Percentiles rank a stretch among this genome's conserved stretches.
These are phyloP conservation scores for Candida boidinii DNA, from an alignment of 805 yeast genomes.

Conservation along the genomic window DNA sequence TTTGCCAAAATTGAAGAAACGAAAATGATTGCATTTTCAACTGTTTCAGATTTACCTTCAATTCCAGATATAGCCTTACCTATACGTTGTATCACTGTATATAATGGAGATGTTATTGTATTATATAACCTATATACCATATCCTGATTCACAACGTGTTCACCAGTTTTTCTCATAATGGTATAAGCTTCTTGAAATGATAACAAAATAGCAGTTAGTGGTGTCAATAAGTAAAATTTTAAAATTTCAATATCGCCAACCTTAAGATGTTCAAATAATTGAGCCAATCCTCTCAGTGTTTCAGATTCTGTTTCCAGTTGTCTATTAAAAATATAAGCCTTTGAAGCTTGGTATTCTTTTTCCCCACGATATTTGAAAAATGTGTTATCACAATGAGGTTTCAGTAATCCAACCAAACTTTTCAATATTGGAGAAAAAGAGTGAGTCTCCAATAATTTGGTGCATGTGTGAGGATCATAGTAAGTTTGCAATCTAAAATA, in stretches of 20 bases:
- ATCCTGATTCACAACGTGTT: slow-evolving; percentile 56
- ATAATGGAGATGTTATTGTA: slow-evolving; percentile 22
- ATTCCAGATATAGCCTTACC: slow-evolving; percentile 18
- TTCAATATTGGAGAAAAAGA: too few species aligned
- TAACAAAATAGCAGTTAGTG: too few species aligned
- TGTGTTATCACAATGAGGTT: too few species aligned
- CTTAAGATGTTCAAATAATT: too few species aligned
- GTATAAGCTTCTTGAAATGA: slow-evolving; percentile 52
- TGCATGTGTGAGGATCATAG: slow-evolving; percentile 22
- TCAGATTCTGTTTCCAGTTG: slow-evolving; percentile 6
- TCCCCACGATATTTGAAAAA: slow-evolving; percentile 31
- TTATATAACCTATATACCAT: slow-evolving; percentile 41
- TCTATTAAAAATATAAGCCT: slow-evolving; percentile 9
- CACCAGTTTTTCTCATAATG: slow-evolving; percentile 52
- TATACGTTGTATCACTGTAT: slow-evolving; percentile 14
- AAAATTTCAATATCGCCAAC: slow-evolving; percentile 15
- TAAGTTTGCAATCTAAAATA: slow-evolving; percentile 23
- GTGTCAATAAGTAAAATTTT: slow-evolving; percentile 15
- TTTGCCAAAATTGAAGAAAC: background rate
- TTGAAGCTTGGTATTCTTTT: slow-evolving; percentile 35
- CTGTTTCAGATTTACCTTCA: slow-evolving; percentile 8
- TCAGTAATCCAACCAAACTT: too few species aligned
- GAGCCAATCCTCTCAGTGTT: slow-evolving; percentile 12
- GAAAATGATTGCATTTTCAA: slow-evolving; percentile 28
- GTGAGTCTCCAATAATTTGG: too few species aligned